A percentile compares a stretch with the other conserved stretches of the same genome.
Evolutionary conservation across 169 alveolate genomes (phyloP).

Genomic region (Cryptosporidium bovis): DNA sequence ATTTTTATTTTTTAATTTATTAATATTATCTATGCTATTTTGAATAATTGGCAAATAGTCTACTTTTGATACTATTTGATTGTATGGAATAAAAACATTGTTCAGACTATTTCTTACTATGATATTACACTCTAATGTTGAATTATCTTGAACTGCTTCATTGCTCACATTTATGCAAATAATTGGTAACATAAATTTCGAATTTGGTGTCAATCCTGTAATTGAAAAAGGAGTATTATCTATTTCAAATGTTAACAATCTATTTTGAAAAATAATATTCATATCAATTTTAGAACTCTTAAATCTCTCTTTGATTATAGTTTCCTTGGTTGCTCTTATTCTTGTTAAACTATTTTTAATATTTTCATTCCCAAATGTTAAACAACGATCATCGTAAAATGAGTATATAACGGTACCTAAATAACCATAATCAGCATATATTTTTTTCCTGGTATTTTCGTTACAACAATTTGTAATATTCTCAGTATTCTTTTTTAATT

Average conservation of each 20-base stretch:
- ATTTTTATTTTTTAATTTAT: neutral
- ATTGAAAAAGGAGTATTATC: constrained; percentile 29
- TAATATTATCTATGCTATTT: neutral
- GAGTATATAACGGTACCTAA: constrained; percentile 58
- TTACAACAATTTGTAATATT: neutral
- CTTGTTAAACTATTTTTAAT: constrained; percentile 33
- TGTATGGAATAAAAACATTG: constrained; percentile 42
- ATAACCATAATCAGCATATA: neutral
- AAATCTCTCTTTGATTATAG: neutral
- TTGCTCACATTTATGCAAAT: constrained; percentile 19
- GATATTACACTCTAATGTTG: constrained; percentile 14
- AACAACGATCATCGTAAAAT: constrained; percentile 59
- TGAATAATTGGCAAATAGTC: constrained; percentile 37
- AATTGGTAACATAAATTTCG: constrained; percentile 50
- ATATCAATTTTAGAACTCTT: neutral
- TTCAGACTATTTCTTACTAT: constrained; percentile 7
- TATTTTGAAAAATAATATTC: constrained; percentile 36
- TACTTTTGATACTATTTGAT: constrained; percentile 37
- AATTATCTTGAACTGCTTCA: too few relatives aligned
- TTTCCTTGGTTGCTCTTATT: constrained; percentile 23
- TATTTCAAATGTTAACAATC: constrained; percentile 15
- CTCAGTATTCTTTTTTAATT: neutral
- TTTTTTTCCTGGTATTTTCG: too few relatives aligned
- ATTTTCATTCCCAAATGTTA: constrained; percentile 32
- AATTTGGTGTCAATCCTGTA: constrained; percentile 41